Evolutionary conservation across 306 rosid genomes (phyloP).

Genomic region (Cicer cuneatum): DNA sequence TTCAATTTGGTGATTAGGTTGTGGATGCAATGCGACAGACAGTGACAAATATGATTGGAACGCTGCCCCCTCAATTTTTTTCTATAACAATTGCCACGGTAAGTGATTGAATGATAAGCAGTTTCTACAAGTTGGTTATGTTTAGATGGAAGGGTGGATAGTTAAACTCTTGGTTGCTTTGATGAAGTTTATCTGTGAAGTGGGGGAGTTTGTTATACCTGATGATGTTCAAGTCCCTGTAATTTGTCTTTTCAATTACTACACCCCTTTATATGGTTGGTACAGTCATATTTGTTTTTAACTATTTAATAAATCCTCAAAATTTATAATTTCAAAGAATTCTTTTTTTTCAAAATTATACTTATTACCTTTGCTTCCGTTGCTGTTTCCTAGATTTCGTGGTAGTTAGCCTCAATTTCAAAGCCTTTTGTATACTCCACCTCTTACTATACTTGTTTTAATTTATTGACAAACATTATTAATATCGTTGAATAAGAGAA

Average conservation of each 20-base stretch:
- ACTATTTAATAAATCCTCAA: background rate
- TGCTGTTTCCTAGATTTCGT: background rate
- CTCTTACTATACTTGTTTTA: background rate
- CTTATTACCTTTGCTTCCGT: conserved; percentile 16
- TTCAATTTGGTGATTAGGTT: conserved; percentile 59
- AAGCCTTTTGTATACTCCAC: conserved; percentile 11
- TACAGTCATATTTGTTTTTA: background rate
- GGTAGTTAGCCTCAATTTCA: background rate
- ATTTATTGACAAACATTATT: conserved; percentile 5
- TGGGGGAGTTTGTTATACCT: conserved; percentile 1
- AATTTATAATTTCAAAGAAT: background rate
- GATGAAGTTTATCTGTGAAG: background rate
- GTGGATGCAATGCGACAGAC: conserved; percentile 99
- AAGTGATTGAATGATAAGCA: conserved; percentile 40
- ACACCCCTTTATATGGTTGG: background rate
- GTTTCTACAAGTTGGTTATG: conserved; percentile 21
- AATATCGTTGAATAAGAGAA: background rate
- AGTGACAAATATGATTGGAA: conserved; percentile 97
- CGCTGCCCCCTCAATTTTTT: conserved; percentile 94
- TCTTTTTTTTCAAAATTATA: background rate
- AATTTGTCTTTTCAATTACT: conserved; percentile 21
- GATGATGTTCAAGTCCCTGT: conserved; percentile 30
- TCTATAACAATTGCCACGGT: conserved; percentile 85
- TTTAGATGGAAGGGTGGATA: conserved; percentile 24
- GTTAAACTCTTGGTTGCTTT: conserved; percentile 17